Conservation (phyloP, 2,329 filamentous ascomycete species). For the Ilyonectria robusta region DNA sequence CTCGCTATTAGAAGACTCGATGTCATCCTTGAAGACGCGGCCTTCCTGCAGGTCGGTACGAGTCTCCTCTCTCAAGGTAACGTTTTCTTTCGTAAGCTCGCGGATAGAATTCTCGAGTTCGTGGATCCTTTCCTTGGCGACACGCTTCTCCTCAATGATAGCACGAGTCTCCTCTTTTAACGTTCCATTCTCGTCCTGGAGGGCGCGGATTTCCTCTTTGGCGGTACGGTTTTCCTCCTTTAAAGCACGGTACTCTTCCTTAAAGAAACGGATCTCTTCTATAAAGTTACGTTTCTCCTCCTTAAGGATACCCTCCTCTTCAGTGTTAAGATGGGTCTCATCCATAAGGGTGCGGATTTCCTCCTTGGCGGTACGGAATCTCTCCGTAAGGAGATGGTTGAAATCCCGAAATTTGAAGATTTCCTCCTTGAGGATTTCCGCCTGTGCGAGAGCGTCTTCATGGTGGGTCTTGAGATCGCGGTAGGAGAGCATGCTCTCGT, state of each 20-base stretch:
- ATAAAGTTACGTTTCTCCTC: constrained; percentile 8
- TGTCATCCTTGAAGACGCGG: too few relatives aligned
- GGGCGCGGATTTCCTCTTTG: constrained; percentile 17
- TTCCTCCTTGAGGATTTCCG: constrained; percentile 43
- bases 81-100: constrained; percentile 33
- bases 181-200: constrained; percentile 1
- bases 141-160: constrained; percentile 43
- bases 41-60: constrained; percentile 46
- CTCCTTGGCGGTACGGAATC: too few relatives aligned
- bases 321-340: constrained; percentile 1
- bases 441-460: constrained; percentile 43
- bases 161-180: constrained; percentile 45
- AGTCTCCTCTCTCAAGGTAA: constrained; percentile 35
- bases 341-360: too few relatives aligned
- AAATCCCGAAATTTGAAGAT: background rate
- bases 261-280: constrained; percentile 20
- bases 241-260: constrained; percentile 23
- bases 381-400: too few relatives aligned
- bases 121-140: constrained; percentile 12
- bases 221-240: constrained; percentile 24
- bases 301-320: constrained; percentile 21
- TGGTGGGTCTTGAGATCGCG: constrained; percentile 46
- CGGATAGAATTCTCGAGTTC: constrained; percentile 43
- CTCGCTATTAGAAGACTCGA: too few relatives aligned
- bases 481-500: constrained; percentile 38